phyloP scores from a whole-genome alignment of 2,329 filamentous ascomycete species.

The Seiridium cupressi region DNA sequence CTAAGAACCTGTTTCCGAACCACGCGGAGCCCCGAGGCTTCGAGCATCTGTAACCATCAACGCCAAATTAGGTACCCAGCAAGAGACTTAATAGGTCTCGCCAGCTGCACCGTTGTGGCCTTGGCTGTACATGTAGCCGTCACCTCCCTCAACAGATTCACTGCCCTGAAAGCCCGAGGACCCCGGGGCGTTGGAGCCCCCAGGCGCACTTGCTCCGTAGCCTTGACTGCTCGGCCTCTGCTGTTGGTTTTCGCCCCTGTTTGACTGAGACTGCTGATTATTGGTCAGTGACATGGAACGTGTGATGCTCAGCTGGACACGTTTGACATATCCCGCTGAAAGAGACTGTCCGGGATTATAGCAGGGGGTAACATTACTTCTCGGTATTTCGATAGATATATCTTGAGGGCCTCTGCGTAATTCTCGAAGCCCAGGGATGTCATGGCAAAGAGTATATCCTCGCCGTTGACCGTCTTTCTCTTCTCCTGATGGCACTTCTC shows the following conservation, averaged over 20 bases:
- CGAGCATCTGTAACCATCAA: too few species aligned
- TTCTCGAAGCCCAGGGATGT: slow-evolving; percentile 98
- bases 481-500: slow-evolving; percentile 99
- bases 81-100: slow-evolving; percentile 46
- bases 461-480: slow-evolving; percentile 97
- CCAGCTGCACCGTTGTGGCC: slow-evolving; percentile 58
- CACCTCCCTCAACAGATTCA: slow-evolving; percentile 42
- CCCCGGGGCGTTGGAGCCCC: slow-evolving; percentile 36
- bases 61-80: too few species aligned
- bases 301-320: slow-evolving; percentile 13
- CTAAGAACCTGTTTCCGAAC: slow-evolving; percentile 10
- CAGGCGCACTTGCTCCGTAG: slow-evolving; percentile 41
- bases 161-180: slow-evolving; percentile 42
- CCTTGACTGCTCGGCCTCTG: slow-evolving; percentile 52
- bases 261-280: slow-evolving; percentile 72
- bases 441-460: slow-evolving; percentile 99
- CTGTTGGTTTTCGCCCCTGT: slow-evolving; percentile 58
- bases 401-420: slow-evolving; percentile 96
- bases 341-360: neutral
- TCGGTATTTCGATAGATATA: slow-evolving; percentile 95
- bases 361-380: slow-evolving; percentile 65
- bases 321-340: neutral
- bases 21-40: neutral
- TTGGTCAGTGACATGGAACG: slow-evolving; percentile 27
- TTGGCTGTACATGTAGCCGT: slow-evolving; percentile 54